A percentile compares a stretch with the other conserved stretches of the same genome.
These are phyloP conservation scores for Cladosporium sp. DNA, from an alignment of 2,329 filamentous ascomycete genomes.

Conservation along the genomic window DNA sequence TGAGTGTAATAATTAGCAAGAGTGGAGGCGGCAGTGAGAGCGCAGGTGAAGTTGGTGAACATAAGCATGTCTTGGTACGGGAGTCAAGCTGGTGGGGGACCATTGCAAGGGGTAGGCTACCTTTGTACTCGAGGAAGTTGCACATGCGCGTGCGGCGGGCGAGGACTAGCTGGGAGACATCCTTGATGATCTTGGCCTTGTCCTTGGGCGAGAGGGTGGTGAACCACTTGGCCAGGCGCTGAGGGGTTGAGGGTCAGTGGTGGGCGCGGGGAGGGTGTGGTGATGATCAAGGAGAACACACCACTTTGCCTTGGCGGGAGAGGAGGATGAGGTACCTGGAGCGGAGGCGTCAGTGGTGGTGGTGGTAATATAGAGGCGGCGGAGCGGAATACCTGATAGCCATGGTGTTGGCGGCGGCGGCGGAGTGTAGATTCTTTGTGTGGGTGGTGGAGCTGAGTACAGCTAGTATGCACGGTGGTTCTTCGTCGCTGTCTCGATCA, in stretches of 20 bases:
- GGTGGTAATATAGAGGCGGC: neutral
- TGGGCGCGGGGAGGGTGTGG: constrained; percentile 17
- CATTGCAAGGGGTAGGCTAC: constrained; percentile 47
- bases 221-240: constrained; percentile 99
- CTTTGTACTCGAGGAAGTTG: constrained; percentile 99
- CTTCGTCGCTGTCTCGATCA: neutral
- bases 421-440: constrained; percentile 7
- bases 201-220: constrained; percentile 95
- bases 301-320: constrained; percentile 98
- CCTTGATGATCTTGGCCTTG: constrained; percentile 99
- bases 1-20: neutral
- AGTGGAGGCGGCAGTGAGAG: neutral
- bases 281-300: constrained; percentile 52
- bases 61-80: constrained; percentile 20
- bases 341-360: constrained; percentile 20
- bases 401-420: constrained; percentile 40
- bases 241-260: constrained; percentile 26
- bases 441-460: constrained; percentile 15
- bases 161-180: constrained; percentile 95
- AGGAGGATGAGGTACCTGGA: constrained; percentile 95
- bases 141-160: constrained; percentile 97
- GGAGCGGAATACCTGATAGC: constrained; percentile 53
- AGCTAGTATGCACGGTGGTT: neutral
- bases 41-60: constrained; percentile 20
- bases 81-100: constrained; percentile 25